Evolutionary conservation across 169 alveolate genomes (phyloP).

Genomic region (Plasmodium berghei): DNA sequence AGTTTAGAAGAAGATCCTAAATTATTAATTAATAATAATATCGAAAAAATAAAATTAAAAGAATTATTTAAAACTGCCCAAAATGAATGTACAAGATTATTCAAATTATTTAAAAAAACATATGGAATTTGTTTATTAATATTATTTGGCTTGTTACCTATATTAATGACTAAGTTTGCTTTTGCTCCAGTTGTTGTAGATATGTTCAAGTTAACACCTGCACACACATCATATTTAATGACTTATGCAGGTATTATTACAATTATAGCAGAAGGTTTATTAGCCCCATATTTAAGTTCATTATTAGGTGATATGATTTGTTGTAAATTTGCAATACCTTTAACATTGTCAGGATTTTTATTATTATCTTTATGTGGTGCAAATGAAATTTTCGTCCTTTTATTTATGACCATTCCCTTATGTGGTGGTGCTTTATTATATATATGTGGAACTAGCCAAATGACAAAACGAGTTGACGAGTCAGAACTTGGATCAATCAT

Average conservation of each 20-base stretch:
- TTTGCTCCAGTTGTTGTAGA: constrained; percentile 69
- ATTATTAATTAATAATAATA: constrained; percentile 12
- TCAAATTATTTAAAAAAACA: constrained; percentile 48
- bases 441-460: constrained; percentile 74
- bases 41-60: constrained; percentile 20
- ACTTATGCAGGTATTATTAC: constrained; percentile 66
- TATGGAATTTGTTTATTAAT: constrained; percentile 70
- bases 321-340: constrained; percentile 52
- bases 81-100: constrained; percentile 36
- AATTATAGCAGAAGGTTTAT: constrained; percentile 46
- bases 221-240: constrained; percentile 68
- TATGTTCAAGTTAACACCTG: constrained; percentile 69
- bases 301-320: constrained; percentile 58
- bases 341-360: constrained; percentile 50
- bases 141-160: constrained; percentile 53
- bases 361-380: constrained; percentile 64
- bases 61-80: constrained; percentile 18
- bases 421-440: constrained; percentile 73
- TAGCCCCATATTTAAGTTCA: constrained; percentile 64
- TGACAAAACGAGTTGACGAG: constrained; percentile 65
- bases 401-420: constrained; percentile 58
- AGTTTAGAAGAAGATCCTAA: constrained; percentile 50
- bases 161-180: constrained; percentile 62
- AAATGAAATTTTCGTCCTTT: constrained; percentile 38
- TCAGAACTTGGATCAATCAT: constrained; percentile 64